phyloP scores from a whole-genome alignment of 164 flowering plant genomes.

The Annona cherimola region DNA sequence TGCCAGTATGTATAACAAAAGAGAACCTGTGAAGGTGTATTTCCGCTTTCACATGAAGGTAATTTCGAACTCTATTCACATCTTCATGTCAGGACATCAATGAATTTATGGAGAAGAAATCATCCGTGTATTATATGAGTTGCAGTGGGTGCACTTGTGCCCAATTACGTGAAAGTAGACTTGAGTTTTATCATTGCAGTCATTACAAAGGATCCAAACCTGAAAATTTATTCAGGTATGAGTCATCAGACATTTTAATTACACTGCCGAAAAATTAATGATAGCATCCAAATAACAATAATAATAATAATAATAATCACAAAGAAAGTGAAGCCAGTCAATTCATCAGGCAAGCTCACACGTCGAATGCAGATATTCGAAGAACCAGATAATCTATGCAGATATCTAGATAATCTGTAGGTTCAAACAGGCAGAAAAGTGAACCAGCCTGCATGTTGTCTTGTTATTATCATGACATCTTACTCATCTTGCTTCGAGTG shows the following conservation, averaged over 20 bases:
- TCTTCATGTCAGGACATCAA: not conserved
- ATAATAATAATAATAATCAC: not conserved
- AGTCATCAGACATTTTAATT: not conserved
- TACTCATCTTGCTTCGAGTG: not conserved
- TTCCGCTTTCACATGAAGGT: not conserved
- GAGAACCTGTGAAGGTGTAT: not conserved
- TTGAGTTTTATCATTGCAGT: constrained; percentile 84
- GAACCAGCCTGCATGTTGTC: too few relatives aligned
- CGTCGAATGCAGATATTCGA: not conserved
- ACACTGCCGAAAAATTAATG: too few relatives aligned
- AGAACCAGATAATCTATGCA: too few relatives aligned
- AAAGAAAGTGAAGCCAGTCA: not conserved
- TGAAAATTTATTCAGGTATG: constrained; percentile 24
- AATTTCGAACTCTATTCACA: not conserved
- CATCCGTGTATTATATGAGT: constrained; percentile 72
- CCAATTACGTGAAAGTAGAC: constrained; percentile 78
- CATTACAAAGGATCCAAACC: constrained; percentile 96
- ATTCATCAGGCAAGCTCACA: not conserved
- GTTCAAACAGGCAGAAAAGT: too few relatives aligned
- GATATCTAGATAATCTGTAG: too few relatives aligned
- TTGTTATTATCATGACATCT: too few relatives aligned
- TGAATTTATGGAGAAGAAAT: constrained; percentile 47
- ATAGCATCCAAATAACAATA: too few relatives aligned
- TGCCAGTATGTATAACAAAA: not conserved
- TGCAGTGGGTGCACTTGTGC: constrained; percentile 81